Base-by-base conservation (phyloP, 192 early-diverging fungal species). In the Umbelopsis sp. region DNA sequence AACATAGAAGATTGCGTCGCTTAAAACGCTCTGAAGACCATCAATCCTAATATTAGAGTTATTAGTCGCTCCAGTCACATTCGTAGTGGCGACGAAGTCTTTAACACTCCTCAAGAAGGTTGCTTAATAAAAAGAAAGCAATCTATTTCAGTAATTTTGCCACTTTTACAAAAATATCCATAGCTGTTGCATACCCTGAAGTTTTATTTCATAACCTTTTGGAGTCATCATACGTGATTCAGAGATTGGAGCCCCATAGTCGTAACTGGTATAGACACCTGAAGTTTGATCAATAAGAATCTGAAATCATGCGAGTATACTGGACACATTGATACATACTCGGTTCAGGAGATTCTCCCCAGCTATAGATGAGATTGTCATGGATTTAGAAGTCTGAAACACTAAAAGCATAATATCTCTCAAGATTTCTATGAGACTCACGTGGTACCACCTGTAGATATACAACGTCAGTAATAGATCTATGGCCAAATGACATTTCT, bases 221-320 rank as follows among this genome's bases (percentile, higher is more conserved):
- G 48, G 35, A 5, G 47, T 49, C 46, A 69, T 44, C 35, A 52
- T n/a, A 52, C 68, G 49, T 9, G 47, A 18, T 22, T 69, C 68
- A 16, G 49, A 13, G n/a, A 69, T 69, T 10, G 49, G 49, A 21
- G 49, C 49, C 33, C 4, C 68, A 21, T 69, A 69, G 20, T 69
- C 68, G 21, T 69, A 69, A 35, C 46, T 49, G 12, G 68, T 69
- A 44, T 69, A 69, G 18, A 52, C 68, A 20, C 20, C 68, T 49
- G 23, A 12, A 35, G 10, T 12, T 13, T 13, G 2, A 23, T 25
- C 13, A 35, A n/a, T 61, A 18, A 18, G 30, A 37, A 61, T 61
- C 13, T 15, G 9, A 3, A 35, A 37, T 0, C 2, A 11, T 3
- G 15, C 27, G 10, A 8, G 8, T 5, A 11, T 27, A 61, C 10